Percentiles rank a stretch among this genome's conserved stretches.
Evolutionary conservation across 2,329 filamentous ascomycete genomes (phyloP).

Genomic region (Colletotrichum zoysiae): DNA sequence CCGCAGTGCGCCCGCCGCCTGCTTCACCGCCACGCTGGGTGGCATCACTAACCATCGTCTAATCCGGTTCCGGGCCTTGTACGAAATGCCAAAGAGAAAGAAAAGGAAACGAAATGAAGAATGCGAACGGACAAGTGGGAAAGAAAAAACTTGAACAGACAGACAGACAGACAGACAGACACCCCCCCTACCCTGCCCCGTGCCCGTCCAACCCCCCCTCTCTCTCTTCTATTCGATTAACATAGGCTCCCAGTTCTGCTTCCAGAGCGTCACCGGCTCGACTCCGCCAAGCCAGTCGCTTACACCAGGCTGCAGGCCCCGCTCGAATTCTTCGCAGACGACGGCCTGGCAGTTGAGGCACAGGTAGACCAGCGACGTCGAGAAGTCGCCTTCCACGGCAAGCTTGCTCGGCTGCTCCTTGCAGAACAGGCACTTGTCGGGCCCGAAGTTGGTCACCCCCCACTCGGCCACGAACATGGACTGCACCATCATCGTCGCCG

Average conservation of each 20-base stretch:
- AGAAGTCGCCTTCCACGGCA: conserved; percentile 26
- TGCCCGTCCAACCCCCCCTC: too few species aligned
- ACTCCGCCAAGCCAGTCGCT: conserved; percentile 39
- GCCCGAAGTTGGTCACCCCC: conserved; percentile 44
- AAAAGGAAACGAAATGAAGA: background rate
- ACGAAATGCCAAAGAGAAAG: background rate
- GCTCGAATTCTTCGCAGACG: conserved; percentile 36
- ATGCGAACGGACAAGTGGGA: background rate
- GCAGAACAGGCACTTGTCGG: conserved; percentile 51
- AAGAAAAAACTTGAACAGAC: background rate
- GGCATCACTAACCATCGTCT: conserved; percentile 20
- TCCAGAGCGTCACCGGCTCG: conserved; percentile 9
- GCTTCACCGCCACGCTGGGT: conserved; percentile 21
- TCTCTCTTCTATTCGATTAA: background rate
- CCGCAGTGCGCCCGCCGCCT: background rate
- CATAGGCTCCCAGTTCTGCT: conserved; percentile 21
- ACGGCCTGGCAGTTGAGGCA: conserved; percentile 52
- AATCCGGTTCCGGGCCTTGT: background rate
- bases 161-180: too few species aligned
- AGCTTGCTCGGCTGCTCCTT: conserved; percentile 36
- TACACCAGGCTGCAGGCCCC: conserved; percentile 21
- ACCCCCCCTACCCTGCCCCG: too few species aligned
- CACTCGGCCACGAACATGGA: conserved; percentile 47
- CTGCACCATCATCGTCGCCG: conserved; percentile 44
- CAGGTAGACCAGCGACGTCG: conserved; percentile 45